Evolutionary conservation across 139 green algal genomes (phyloP).

Genomic region (Auxenochlorella pyrenoidosa): DNA sequence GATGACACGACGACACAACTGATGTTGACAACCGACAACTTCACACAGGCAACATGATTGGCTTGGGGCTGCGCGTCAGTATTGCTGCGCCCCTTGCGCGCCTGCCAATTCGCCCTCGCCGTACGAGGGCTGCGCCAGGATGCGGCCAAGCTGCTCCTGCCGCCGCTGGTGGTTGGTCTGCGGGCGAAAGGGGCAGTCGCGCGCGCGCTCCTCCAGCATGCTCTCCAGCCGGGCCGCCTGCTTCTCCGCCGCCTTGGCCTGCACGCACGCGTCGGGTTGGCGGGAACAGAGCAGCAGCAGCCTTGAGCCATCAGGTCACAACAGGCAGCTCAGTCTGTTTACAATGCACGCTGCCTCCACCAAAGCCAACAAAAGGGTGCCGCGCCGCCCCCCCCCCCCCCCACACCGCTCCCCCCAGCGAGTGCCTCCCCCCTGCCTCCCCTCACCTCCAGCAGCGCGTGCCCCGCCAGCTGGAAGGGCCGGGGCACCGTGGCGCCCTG

Average conservation of each 20-base stretch:
- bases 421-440: background rate
- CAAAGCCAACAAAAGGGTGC: no score
- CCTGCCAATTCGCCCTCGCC: background rate
- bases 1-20: background rate
- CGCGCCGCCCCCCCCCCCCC: no score
- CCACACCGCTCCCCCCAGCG: no score
- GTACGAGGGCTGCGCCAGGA: slow-evolving; percentile 13
- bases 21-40: no score
- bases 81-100: background rate
- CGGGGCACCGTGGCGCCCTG: slow-evolving; percentile 42
- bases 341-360: no score
- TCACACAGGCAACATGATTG: no score
- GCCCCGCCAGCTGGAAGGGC: slow-evolving; percentile 48
- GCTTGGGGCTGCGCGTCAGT: background rate
- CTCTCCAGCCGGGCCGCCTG: slow-evolving; percentile 11
- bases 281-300: background rate
- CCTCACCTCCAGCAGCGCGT: slow-evolving; percentile 25
- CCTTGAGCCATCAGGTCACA: background rate
- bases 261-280: background rate
- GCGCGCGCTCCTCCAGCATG: slow-evolving; percentile 3
- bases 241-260: slow-evolving; percentile 29
- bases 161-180: slow-evolving; percentile 50
- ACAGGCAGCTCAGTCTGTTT: no score
- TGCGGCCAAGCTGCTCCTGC: slow-evolving; percentile 42
- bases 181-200: slow-evolving; percentile 55